These are phyloP conservation scores for Nicotiana tomentosiformis DNA, from an alignment of 257 asterid species.

Conservation along the genomic window DNA sequence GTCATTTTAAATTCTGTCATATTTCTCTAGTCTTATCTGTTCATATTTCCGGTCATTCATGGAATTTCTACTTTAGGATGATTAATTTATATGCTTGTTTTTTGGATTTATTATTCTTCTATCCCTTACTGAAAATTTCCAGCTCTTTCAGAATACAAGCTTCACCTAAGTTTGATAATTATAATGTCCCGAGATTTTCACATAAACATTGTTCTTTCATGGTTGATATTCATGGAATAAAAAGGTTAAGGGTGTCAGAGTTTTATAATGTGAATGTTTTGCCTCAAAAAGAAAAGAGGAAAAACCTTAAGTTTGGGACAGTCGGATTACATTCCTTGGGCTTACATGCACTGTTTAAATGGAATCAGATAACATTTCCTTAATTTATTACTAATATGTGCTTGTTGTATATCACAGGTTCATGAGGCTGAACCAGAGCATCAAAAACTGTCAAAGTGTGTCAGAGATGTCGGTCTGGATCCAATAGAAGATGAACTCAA, in stretches of 20 bases:
- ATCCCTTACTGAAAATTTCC: not conserved
- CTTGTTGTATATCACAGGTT: slow-evolving; percentile 24
- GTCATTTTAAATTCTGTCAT: not conserved
- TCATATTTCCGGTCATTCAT: not conserved
- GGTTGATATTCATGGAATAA: not conserved
- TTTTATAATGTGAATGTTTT: not conserved
- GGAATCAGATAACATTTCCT: not conserved
- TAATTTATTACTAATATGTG: not conserved
- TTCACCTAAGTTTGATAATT: not conserved
- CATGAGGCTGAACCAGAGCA: slow-evolving; percentile 30
- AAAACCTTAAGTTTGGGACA: not conserved
- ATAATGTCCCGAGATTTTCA: not conserved
- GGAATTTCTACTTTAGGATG: not conserved
- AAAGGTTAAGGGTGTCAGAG: not conserved
- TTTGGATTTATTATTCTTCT: not conserved
- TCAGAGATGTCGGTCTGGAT: slow-evolving; percentile 74
- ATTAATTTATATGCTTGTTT: not conserved
- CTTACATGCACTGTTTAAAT: not conserved
- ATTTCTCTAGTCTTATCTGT: not conserved
- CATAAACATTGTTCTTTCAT: not conserved
- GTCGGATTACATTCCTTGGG: not conserved
- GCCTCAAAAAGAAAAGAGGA: not conserved
- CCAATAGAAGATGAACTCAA: slow-evolving; percentile 66
- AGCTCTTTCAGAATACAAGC: not conserved
- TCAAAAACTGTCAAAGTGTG: slow-evolving; percentile 30